A percentile compares a stretch with the other conserved stretches of the same genome.
These are phyloP conservation scores for Tetraselmis striata DNA, from an alignment of 139 green algal genomes.

Conservation along the genomic window DNA sequence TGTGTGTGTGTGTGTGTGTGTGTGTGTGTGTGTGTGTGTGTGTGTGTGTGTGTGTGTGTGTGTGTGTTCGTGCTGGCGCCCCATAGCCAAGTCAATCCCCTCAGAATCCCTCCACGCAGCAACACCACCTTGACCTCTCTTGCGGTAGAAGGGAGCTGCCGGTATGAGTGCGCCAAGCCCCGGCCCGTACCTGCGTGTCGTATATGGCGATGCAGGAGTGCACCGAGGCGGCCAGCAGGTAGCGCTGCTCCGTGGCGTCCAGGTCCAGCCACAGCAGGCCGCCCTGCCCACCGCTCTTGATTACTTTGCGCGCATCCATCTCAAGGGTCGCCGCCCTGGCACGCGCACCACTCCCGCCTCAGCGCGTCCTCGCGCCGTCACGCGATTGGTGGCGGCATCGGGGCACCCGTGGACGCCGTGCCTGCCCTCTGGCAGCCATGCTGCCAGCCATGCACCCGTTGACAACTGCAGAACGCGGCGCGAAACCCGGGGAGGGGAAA, in stretches of 20 bases:
- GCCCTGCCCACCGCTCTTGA: constrained; percentile 17
- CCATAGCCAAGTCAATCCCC: too few species aligned
- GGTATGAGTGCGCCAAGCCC: too few species aligned
- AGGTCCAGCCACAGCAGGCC: constrained; percentile 53
- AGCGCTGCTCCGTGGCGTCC: constrained; percentile 58
- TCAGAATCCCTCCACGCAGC: too few species aligned
- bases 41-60: too few species aligned
- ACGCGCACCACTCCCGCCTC: not conserved
- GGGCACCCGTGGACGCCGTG: not conserved
- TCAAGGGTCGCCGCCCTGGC: not conserved
- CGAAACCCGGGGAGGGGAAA: not conserved
- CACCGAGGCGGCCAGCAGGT: constrained; percentile 42
- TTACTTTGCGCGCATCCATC: not conserved
- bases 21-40: too few species aligned
- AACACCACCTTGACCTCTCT: too few species aligned
- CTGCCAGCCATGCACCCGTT: not conserved
- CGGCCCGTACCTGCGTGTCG: constrained; percentile 44
- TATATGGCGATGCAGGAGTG: constrained; percentile 46
- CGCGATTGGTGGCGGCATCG: too few species aligned
- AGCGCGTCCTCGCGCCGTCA: too few species aligned
- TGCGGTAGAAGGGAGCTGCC: too few species aligned
- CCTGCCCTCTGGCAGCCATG: not conserved
- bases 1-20: too few species aligned
- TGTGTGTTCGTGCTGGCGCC: too few species aligned
- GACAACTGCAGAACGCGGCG: not conserved